These are phyloP conservation scores for Camelina hispida DNA, from an alignment of 345 rosid species.

Conservation along the genomic window DNA sequence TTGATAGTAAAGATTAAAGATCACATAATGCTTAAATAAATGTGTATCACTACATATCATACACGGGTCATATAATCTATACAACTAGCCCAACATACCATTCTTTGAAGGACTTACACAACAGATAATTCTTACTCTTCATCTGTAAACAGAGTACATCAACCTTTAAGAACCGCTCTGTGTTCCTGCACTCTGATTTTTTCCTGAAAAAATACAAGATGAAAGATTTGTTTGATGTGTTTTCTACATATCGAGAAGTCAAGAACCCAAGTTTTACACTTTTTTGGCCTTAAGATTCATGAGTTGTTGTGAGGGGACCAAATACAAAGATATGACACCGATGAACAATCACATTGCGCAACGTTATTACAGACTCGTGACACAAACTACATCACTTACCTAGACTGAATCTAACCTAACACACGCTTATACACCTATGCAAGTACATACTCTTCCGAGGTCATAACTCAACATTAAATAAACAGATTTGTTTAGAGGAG, in stretches of 20 bases:
- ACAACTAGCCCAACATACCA: neutral
- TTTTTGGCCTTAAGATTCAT: conserved; percentile 4
- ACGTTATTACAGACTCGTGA: conserved; percentile 33
- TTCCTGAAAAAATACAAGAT: neutral
- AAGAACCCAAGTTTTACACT: conserved; percentile 14
- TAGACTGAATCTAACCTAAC: conserved; percentile 40
- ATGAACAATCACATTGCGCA: conserved; percentile 22
- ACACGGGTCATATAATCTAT: conserved; percentile 1
- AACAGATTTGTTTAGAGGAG: neutral
- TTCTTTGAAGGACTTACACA: neutral
- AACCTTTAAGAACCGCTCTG: conserved; percentile 16
- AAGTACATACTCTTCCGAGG: conserved; percentile 6
- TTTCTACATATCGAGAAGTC: neutral
- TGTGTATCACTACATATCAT: conserved; percentile 11
- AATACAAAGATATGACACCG: conserved; percentile 3
- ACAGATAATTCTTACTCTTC: conserved; percentile 15
- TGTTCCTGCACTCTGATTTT: conserved; percentile 22
- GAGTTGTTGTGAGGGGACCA: conserved; percentile 27
- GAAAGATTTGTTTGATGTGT: neutral
- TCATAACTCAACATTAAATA: conserved; percentile 16
- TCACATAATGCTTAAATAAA: conserved; percentile 15
- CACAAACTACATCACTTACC: conserved; percentile 33
- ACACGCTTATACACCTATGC: conserved; percentile 22
- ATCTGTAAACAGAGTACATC: conserved; percentile 5
- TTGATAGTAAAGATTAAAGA: neutral